Conservation (phyloP, 2,329 filamentous ascomycete species). For the Knoxdaviesia proteae region DNA sequence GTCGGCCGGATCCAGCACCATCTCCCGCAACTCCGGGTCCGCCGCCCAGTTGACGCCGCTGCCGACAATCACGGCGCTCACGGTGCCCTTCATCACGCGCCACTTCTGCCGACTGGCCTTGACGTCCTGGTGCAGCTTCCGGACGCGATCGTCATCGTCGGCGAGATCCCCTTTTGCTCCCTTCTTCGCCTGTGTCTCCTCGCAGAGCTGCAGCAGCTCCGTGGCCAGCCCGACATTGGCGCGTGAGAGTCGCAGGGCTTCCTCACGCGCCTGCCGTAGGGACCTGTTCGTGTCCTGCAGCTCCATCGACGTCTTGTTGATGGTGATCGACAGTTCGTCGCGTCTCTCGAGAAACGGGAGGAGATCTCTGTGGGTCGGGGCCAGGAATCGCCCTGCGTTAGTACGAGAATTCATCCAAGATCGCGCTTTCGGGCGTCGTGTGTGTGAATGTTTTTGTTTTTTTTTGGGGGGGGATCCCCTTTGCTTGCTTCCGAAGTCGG, state of each 20-base stretch:
- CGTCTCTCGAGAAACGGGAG: conserved; percentile 44
- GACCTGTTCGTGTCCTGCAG: conserved; percentile 16
- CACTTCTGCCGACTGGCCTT: conserved; percentile 43
- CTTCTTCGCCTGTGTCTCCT: conserved; percentile 29
- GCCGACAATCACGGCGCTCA: conserved; percentile 59
- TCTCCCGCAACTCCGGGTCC: conserved; percentile 42
- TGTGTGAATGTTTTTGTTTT: no score
- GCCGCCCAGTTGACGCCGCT: conserved; percentile 68
- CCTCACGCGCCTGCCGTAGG: conserved; percentile 32
- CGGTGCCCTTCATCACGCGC: conserved; percentile 56
- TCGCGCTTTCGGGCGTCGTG: no score
- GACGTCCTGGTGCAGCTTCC: conserved; percentile 34
- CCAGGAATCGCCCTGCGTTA: no score
- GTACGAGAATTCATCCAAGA: no score
- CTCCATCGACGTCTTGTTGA: conserved; percentile 36
- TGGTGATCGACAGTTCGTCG: conserved; percentile 41
- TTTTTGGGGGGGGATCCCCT: no score
- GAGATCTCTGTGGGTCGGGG: conserved; percentile 31
- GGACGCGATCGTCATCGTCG: conserved; percentile 31
- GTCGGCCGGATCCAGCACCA: conserved; percentile 49
- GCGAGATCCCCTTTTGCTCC: conserved; percentile 31
- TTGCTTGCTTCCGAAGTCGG: no score
- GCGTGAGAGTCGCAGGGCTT: conserved; percentile 32
- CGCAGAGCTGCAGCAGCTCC: conserved; percentile 41
- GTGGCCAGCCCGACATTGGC: conserved; percentile 43